Conservation (phyloP, 106 monocot genomes). For the Dioscorea dumetorum region DNA sequence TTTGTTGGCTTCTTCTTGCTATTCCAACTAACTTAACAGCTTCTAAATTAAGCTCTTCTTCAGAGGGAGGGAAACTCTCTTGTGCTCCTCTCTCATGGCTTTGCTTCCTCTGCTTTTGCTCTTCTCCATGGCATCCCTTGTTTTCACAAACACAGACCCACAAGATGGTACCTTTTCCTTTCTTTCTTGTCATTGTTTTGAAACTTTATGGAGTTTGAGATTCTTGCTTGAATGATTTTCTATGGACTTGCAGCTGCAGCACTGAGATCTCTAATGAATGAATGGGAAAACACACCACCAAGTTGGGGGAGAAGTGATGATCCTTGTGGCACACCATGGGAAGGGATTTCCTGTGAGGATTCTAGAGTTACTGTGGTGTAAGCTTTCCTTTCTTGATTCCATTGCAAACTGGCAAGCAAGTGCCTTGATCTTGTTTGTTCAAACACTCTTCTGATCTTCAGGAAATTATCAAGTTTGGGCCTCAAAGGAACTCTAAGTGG, state of each 20-base stretch:
- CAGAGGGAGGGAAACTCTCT: too few relatives aligned
- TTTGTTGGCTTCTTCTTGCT: too few relatives aligned
- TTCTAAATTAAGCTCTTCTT: too few relatives aligned
- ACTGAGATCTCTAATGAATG: slow-evolving; percentile 20
- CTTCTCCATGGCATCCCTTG: slow-evolving; percentile 1
- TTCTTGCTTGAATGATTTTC: too few relatives aligned
- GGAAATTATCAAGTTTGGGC: slow-evolving; percentile 55
- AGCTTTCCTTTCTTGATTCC: background rate
- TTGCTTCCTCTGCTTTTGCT: slow-evolving; percentile 1
- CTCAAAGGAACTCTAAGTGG: slow-evolving; percentile 46
- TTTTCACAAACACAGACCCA: slow-evolving; percentile 3
- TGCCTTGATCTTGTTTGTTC: too few relatives aligned
- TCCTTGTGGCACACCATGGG: slow-evolving; percentile 58
- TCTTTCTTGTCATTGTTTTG: background rate
- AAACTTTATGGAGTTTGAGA: background rate
- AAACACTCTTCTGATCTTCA: slow-evolving; percentile 5
- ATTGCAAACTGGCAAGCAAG: too few relatives aligned
- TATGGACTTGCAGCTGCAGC: slow-evolving; percentile 24
- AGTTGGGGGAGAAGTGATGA: slow-evolving; percentile 37
- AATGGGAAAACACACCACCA: slow-evolving; percentile 47
- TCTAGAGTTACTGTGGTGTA: slow-evolving; percentile 57
- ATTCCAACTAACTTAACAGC: too few relatives aligned
- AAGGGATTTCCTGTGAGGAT: slow-evolving; percentile 44
- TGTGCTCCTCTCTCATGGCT: background rate
- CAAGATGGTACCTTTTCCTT: slow-evolving; percentile 15